Conservation (phyloP, 2,329 filamentous ascomycete genomes). For the Tetracladium maxilliforme region DNA sequence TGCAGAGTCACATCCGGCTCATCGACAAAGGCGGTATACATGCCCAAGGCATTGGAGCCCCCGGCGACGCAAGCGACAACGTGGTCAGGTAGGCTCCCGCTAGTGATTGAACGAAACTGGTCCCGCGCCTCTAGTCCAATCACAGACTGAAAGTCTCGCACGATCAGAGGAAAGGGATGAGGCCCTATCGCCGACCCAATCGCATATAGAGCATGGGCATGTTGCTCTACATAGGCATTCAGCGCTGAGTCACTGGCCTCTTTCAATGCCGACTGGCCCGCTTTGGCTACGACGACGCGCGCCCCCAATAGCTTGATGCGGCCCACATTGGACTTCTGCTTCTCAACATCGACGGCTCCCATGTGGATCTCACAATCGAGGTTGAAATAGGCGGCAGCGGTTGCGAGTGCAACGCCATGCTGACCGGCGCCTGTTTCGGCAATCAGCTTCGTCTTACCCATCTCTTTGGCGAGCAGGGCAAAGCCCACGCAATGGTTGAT, state of each 20-base stretch:
- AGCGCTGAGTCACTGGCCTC: constrained; percentile 6
- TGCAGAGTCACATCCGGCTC: constrained; percentile 5
- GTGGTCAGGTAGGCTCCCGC: constrained; percentile 4
- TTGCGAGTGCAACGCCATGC: constrained; percentile 6
- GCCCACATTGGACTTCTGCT: constrained; percentile 82
- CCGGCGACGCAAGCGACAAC: constrained; percentile 6
- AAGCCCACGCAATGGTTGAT: constrained; percentile 6
- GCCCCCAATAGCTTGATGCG: constrained; percentile 52
- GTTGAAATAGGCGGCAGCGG: constrained; percentile 6
- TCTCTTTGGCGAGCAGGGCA: constrained; percentile 4
- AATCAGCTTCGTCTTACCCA: constrained; percentile 5
- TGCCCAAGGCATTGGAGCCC: constrained; percentile 6
- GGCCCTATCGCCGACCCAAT: constrained; percentile 6
- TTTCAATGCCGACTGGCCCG: constrained; percentile 5
- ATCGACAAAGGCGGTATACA: constrained; percentile 6
- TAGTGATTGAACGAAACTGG: constrained; percentile 4
- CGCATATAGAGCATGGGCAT: constrained; percentile 4
- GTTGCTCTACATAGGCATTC: constrained; percentile 5
- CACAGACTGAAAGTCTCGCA: constrained; percentile 6
- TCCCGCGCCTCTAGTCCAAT: constrained; percentile 6
- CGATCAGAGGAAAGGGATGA: constrained; percentile 6
- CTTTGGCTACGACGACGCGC: constrained; percentile 3
- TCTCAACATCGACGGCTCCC: constrained; percentile 61
- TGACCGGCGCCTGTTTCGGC: constrained; percentile 7
- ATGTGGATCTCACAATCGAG: constrained; percentile 7